These are phyloP conservation scores for Graphium sp. DNA, from an alignment of 2,329 filamentous ascomycete species.

Conservation along the genomic window DNA sequence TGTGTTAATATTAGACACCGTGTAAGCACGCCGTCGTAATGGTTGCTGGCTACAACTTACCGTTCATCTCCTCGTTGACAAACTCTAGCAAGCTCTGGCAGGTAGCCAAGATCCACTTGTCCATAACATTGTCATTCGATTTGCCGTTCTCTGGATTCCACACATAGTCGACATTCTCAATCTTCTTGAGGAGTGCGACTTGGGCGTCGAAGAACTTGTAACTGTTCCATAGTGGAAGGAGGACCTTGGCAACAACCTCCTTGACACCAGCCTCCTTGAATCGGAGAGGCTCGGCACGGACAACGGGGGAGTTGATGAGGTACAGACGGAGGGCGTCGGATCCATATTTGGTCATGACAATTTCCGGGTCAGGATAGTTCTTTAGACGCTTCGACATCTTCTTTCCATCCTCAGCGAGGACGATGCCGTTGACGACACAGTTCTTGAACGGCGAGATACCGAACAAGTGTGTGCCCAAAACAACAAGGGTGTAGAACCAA, in stretches of 20 bases:
- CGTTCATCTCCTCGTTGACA: constrained; percentile 82
- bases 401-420: constrained; percentile 12
- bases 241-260: constrained; percentile 10
- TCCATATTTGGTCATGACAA: constrained; percentile 9
- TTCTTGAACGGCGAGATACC: constrained; percentile 11
- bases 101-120: constrained; percentile 84
- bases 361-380: constrained; percentile 10
- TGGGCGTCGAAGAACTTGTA: constrained; percentile 12
- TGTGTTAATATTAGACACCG: constrained; percentile 5
- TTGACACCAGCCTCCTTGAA: constrained; percentile 12
- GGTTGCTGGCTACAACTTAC: constrained; percentile 27
- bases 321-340: constrained; percentile 12
- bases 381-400: constrained; percentile 13
- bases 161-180: constrained; percentile 8
- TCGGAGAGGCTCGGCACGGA: constrained; percentile 10
- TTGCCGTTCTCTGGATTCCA: too few species aligned
- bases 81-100: constrained; percentile 84
- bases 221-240: constrained; percentile 13
- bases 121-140: constrained; percentile 48
- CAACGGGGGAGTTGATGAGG: constrained; percentile 12
- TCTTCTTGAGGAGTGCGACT: constrained; percentile 9
- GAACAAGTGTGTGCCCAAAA: constrained; percentile 11
- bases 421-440: constrained; percentile 11
- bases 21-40: background rate
- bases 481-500: constrained; percentile 12